Evolutionary conservation across 441 rosid genomes (phyloP), one percentile per base, ranked within the genome.

Genomic region (Omphalea diandra): DNA sequence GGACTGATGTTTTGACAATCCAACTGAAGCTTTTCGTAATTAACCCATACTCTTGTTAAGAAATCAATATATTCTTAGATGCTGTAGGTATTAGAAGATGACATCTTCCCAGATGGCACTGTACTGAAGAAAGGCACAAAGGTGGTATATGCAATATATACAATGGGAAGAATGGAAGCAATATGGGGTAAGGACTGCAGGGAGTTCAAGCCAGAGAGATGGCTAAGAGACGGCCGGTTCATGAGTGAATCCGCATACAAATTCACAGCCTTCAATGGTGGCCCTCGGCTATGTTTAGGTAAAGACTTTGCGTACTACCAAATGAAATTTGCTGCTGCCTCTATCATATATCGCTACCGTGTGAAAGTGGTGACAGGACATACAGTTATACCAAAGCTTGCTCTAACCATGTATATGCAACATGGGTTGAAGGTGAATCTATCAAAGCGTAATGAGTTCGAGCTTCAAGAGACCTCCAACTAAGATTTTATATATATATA

Each of bases 151-250:
- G 96, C 91, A 40, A 86, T 89, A 17, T 92, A 92, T 53, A 79
- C 98, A 68, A 92, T 94, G 97, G 98, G 94, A 66, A 76, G 98
- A 65, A 90, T 92, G 93, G 96, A 92, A 75, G 85, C 85, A n/a
- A 84, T 94, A 54, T 94, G 97, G 98, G 98, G 99, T 40, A 84
- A 81, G 38, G 93, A 94, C 79, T 90, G 96, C 79, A 73, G 77
- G 65, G 88, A 90, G 73, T 94, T 84, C 72, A 88, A 81, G 76
- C 99, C 98, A 12, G 97, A 94, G 79, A 85, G 98, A 70, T 94
- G 99, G 97, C 81, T 92, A 24, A 84, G 86, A 73, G 94, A 88
- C 9, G 88, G 93, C 29, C 10, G 58, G 29, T 53, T 53, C 33
- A 53, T 26, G 18, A 53, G 58, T 24, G 58, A 53, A 53, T 53